A percentile compares a stretch with the other conserved stretches of the same genome.
These are phyloP conservation scores for Syzygium oleosum DNA, from an alignment of 345 rosid species.

Conservation along the genomic window DNA sequence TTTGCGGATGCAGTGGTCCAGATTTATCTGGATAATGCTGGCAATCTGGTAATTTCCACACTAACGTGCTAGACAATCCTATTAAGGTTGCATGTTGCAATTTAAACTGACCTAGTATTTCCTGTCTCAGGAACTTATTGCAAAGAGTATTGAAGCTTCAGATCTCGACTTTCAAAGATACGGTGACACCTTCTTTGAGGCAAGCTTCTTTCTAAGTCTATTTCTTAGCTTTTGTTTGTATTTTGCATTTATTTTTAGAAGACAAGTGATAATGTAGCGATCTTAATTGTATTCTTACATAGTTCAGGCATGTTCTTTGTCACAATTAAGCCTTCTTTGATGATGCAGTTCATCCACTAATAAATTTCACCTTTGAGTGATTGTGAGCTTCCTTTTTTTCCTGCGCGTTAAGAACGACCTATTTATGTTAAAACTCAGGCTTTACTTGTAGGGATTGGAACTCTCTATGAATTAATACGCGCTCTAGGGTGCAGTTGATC, in stretches of 20 bases:
- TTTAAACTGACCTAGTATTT: neutral
- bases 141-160: constrained; percentile 80
- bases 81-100: neutral
- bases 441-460: neutral
- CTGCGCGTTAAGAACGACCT: neutral
- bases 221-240: neutral
- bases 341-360: neutral
- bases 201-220: constrained; percentile 7
- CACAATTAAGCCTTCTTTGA: neutral
- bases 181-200: constrained; percentile 89
- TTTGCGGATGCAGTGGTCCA: constrained; percentile 97
- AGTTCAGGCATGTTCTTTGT: neutral
- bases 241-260: neutral
- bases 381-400: neutral
- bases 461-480: neutral
- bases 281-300: neutral
- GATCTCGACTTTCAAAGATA: constrained; percentile 92
- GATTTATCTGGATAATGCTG: constrained; percentile 94
- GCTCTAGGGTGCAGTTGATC: neutral
- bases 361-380: neutral
- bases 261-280: neutral
- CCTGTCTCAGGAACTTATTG: constrained; percentile 63
- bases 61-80: neutral
- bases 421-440: neutral
- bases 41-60: constrained; percentile 71